These are phyloP conservation scores for Ceratobasidium sp. DNA, from an alignment of 1,284 basidiomycete species.

Conservation along the genomic window DNA sequence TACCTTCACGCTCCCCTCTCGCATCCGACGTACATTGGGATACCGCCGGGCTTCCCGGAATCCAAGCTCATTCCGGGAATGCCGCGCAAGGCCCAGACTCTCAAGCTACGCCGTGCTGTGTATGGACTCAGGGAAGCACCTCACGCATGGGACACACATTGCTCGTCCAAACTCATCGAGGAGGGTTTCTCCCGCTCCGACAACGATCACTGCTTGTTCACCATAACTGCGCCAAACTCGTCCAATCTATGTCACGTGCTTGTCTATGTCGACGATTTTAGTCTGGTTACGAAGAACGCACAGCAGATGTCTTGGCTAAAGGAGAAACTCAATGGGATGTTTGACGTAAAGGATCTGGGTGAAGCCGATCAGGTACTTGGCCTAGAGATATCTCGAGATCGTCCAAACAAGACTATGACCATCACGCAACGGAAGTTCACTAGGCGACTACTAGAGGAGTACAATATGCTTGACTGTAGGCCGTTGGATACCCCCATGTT, in stretches of 20 bases:
- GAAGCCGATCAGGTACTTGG: background rate
- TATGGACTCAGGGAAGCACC: conserved; percentile 8
- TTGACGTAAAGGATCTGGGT: conserved; percentile 7
- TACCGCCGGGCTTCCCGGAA: conserved; percentile 42
- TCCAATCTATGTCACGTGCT: background rate
- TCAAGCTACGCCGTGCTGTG: background rate
- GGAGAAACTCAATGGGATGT: background rate
- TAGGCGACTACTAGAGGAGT: background rate
- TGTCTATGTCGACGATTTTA: conserved; percentile 15
- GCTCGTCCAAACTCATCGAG: background rate
- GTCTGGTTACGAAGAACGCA: background rate
- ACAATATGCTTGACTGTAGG: background rate
- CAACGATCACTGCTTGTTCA: background rate
- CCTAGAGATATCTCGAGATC: background rate
- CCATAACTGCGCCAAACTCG: background rate
- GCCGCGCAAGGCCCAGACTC: background rate
- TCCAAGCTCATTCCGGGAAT: background rate
- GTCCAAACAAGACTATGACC: background rate
- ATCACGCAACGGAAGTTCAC: conserved; percentile 1
- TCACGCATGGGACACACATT: background rate
- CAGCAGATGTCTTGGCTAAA: background rate
- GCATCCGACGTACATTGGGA: conserved; percentile 49
- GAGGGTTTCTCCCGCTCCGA: background rate
- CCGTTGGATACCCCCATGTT: conserved; percentile 1
- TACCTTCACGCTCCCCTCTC: conserved; percentile 53